phyloP scores from a whole-genome alignment of 495 filamentous ascomycete genomes.

The Neohortaea acidophila region DNA sequence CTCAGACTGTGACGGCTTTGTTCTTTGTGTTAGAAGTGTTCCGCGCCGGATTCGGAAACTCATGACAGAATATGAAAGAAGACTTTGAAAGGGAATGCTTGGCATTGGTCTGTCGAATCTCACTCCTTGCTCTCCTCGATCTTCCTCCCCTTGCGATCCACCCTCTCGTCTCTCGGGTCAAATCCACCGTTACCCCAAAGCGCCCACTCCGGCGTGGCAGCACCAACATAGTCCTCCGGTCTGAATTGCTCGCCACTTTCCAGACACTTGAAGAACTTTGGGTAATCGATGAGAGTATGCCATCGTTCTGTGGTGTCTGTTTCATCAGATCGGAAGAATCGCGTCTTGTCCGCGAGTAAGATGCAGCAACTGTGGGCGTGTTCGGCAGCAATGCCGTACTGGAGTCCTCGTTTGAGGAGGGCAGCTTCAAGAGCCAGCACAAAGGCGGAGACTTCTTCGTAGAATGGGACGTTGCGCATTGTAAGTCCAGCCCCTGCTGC shows the following conservation, averaged over 20 bases:
- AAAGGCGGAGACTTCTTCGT: constrained; percentile 70
- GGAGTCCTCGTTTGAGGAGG: constrained; percentile 49
- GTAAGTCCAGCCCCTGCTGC: constrained; percentile 67
- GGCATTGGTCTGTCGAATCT: too few species aligned
- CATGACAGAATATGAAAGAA: too few species aligned
- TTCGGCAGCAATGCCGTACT: constrained; percentile 85
- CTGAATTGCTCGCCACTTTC: constrained; percentile 54
- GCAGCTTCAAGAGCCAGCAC: constrained; percentile 55
- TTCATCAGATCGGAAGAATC: constrained; percentile 36
- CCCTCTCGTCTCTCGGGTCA: constrained; percentile 74
- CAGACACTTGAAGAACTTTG: constrained; percentile 70
- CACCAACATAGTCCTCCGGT: constrained; percentile 80
- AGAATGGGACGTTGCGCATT: constrained; percentile 94
- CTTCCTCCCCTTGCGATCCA: constrained; percentile 57
- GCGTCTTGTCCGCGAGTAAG: constrained; percentile 54
- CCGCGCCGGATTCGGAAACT: too few species aligned
- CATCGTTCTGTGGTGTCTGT: constrained; percentile 50
- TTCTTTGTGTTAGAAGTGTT: too few species aligned
- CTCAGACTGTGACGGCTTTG: too few species aligned
- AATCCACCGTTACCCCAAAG: constrained; percentile 90
- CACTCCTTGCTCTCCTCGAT: constrained; percentile 11
- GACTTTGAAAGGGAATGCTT: too few species aligned
- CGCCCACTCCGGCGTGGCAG: constrained; percentile 79
- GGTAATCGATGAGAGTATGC: constrained; percentile 85
- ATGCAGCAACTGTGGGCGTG: constrained; percentile 91